A percentile compares a stretch with the other conserved stretches of the same genome.
Conservation (phyloP, 1,284 basidiomycete genomes). For the Ganoderma leucocontextum region DNA sequence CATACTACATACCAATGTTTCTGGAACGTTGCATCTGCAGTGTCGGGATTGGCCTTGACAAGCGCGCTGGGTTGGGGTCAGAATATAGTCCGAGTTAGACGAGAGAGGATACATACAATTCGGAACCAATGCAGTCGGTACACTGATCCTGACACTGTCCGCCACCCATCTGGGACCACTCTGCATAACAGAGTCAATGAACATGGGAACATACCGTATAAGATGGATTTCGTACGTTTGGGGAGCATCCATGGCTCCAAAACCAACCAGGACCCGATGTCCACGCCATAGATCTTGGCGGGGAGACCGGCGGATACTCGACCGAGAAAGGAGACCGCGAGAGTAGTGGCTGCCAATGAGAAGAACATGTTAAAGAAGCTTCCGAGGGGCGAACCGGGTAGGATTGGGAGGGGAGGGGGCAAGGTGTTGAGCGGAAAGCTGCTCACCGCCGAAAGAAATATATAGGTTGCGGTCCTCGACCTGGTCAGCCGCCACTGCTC, state of each 20-base stretch:
- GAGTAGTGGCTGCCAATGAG: neutral
- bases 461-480: neutral
- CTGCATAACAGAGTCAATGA: slow-evolving; percentile 38
- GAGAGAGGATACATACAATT: slow-evolving; percentile 53
- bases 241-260: slow-evolving; percentile 79
- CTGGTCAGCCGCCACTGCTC: neutral
- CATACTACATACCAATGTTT: slow-evolving; percentile 62
- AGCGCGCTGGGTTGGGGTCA: slow-evolving; percentile 52
- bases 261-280: slow-evolving; percentile 69
- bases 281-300: slow-evolving; percentile 70
- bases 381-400: neutral
- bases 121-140: slow-evolving; percentile 61
- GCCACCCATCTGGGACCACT: slow-evolving; percentile 75
- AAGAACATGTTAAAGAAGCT: neutral
- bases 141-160: slow-evolving; percentile 57
- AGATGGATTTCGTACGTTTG: slow-evolving; percentile 45
- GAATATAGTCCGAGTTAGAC: neutral
- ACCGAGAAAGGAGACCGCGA: neutral
- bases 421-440: neutral
- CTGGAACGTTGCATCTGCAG: slow-evolving; percentile 66
- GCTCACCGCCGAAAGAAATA: neutral
- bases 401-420: neutral
- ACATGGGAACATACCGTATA: neutral
- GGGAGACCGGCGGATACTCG: slow-evolving; percentile 37
- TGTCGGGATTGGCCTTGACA: slow-evolving; percentile 63